Evolutionary conservation across 139 green algal species (phyloP), one percentile per base, ranked within the genome.

Genomic region (Ettlia oleoabundans): DNA sequence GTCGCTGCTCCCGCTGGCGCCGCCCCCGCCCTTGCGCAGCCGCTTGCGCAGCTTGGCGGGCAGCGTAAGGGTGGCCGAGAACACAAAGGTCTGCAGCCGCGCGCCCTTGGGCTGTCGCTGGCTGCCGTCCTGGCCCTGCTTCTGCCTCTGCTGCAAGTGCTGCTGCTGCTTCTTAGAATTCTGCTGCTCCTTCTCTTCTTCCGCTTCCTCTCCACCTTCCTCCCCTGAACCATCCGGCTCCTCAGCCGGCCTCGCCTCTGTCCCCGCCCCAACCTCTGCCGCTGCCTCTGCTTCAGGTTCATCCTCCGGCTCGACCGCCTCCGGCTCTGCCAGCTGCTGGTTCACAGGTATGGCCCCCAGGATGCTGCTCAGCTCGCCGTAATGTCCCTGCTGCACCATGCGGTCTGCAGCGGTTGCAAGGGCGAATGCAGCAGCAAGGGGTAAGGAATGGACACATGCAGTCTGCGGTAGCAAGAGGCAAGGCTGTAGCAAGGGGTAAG

Each of bases 41-140:
- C 93, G 89, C 63, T 90, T 89, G n/a, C 92, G 88, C 52, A 97
- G 78, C 22, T 72, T 80, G 41, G 81, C 69, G 18, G 97, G 96
- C 88, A 99, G 91, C 13, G 95, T 96, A 32, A 99, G 90, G 15
- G 97, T 99, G 2, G 97, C 97, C 15, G 91, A 97, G 82, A 99
- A 99, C 38, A 99, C 93, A 79, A 99, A 93, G 2, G 92, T 98
- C 88, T 99, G 97, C 86, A 97, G 62, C 18, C 58, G 55, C 30
- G 51, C 64, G 26, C 30, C 6, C 40, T 67, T 42, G 15, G 37
- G 53, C 52, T 33, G 65, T 64, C 10, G 70, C 64, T 28, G 41
- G 24, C 22, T 30, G 35, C n/a, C 30, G 37, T 33, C 51, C 40
- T 63, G 51, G 33, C 72, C 6, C 18, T 61, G 7, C 30, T 62